These are phyloP conservation scores for Rhizopogon sp. DNA, from an alignment of 768 basidiomycete species.

Conservation along the genomic window DNA sequence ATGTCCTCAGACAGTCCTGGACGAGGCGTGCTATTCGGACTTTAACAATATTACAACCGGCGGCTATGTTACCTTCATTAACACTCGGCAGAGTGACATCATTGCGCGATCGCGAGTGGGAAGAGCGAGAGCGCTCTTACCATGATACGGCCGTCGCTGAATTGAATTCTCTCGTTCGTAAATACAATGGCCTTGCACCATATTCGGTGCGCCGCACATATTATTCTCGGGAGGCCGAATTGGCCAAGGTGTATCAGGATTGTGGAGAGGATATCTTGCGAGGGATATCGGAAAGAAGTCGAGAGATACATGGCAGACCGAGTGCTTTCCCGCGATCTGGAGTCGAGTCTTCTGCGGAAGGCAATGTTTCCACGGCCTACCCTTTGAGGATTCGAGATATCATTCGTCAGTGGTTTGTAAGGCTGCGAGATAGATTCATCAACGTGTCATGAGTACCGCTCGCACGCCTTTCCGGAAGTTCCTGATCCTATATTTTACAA, in stretches of 20 bases:
- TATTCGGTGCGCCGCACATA: constrained; percentile 68
- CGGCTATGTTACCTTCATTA: constrained; percentile 34
- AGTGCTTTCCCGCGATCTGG: background rate
- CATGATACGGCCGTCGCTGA: constrained; percentile 67
- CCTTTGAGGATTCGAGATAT: constrained; percentile 21
- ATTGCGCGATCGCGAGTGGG: constrained; percentile 68
- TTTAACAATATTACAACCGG: constrained; percentile 40
- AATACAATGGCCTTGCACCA: constrained; percentile 78
- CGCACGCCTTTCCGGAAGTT: background rate
- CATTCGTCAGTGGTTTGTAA: constrained; percentile 23
- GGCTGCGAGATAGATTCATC: constrained; percentile 7
- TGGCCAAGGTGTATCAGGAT: constrained; percentile 47
- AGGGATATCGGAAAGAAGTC: constrained; percentile 29
- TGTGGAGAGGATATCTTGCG: constrained; percentile 48
- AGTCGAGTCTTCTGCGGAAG: constrained; percentile 5
- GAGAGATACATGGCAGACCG: background rate
- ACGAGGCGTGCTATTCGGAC: constrained; percentile 68
- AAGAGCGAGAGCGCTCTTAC: constrained; percentile 57
- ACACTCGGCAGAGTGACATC: constrained; percentile 31
- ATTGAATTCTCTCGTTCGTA: constrained; percentile 69
- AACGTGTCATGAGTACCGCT: background rate
- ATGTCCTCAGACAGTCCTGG: constrained; percentile 63
- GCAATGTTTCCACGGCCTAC: constrained; percentile 1
- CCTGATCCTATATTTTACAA: background rate
- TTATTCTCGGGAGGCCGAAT: constrained; percentile 51